Percentiles rank a stretch among this genome's conserved stretches.
Evolutionary conservation across 2,329 filamentous ascomycete species (phyloP).

Genomic region (Emmonsia crescens): DNA sequence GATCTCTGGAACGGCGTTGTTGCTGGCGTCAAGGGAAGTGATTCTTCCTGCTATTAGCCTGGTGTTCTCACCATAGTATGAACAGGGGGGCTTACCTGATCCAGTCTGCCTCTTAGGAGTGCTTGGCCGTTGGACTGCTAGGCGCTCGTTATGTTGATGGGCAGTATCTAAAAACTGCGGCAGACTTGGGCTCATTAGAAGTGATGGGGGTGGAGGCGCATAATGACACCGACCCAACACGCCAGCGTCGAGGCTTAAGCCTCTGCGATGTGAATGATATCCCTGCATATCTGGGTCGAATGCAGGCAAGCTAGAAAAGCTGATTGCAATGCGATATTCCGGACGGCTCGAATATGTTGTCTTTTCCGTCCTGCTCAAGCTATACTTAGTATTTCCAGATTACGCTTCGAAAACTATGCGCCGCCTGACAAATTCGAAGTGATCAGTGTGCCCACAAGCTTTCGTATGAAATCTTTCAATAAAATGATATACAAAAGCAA

Average conservation of each 20-base stretch:
- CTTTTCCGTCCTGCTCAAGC: not conserved
- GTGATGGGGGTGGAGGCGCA: not conserved
- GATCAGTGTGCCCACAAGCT: not conserved
- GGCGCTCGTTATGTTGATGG: not conserved
- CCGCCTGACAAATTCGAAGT: not conserved
- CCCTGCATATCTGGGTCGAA: slow-evolving; percentile 36
- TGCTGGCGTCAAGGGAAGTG: slow-evolving; percentile 53
- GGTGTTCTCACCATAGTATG: not conserved
- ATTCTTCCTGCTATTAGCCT: slow-evolving; percentile 5
- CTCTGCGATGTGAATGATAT: slow-evolving; percentile 60
- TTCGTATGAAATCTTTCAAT: not conserved
- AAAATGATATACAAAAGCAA: not conserved
- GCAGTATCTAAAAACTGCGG: slow-evolving; percentile 17
- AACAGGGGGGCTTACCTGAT: slow-evolving; percentile 41
- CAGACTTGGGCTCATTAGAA: slow-evolving; percentile 45
- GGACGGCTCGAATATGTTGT: not conserved
- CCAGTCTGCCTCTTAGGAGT: slow-evolving; percentile 54
- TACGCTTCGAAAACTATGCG: not conserved
- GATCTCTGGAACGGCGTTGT: slow-evolving; percentile 46
- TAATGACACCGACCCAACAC: slow-evolving; percentile 7
- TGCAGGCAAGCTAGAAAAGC: not conserved
- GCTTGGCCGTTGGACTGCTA: slow-evolving; percentile 40
- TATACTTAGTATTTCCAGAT: not conserved
- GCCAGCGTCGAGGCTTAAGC: slow-evolving; percentile 66
- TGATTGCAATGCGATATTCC: not conserved